Percentiles rank a stretch among this genome's conserved stretches.
Conservation (phyloP, 352 stramenopile genomes). For the Globisporangium lucens region DNA sequence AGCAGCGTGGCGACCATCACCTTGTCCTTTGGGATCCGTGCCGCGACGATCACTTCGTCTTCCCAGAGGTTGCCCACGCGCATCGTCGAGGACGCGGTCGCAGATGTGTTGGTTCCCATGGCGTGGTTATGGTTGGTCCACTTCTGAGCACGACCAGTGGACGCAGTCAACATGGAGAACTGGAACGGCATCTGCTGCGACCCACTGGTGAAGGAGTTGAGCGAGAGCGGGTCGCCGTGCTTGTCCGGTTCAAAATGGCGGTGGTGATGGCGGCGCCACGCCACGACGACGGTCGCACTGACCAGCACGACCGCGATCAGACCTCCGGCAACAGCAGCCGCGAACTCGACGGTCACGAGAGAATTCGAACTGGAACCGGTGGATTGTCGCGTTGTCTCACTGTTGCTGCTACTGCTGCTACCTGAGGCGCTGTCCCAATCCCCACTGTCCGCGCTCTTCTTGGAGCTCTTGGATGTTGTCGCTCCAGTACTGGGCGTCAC, state of each 20-base stretch:
- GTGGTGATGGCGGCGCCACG: not conserved
- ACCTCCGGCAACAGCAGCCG: not conserved
- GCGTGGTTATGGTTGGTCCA: not conserved
- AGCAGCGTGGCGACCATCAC: not conserved
- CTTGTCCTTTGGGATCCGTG: not conserved
- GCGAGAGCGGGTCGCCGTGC: not conserved
- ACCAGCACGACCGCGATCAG: not conserved
- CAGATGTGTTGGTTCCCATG: not conserved
- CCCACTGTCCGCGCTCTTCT: not conserved
- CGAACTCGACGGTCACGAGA: not conserved
- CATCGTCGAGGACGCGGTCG: not conserved
- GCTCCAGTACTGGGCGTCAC: not conserved
- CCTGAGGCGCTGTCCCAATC: not conserved
- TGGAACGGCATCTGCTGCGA: not conserved
- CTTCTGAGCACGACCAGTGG: not conserved
- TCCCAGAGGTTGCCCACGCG: not conserved
- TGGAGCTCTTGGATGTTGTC: not conserved
- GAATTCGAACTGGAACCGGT: not conserved
- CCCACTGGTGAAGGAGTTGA: not conserved
- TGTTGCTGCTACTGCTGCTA: not conserved
- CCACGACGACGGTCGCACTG: not conserved
- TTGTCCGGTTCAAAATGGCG: not conserved
- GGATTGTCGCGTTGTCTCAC: not conserved
- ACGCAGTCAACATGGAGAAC: not conserved
- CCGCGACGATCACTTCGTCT: conserved; percentile 5